These are phyloP conservation scores for Oxyria digyna DNA, from an alignment of 148 eudicot species.

Conservation along the genomic window DNA sequence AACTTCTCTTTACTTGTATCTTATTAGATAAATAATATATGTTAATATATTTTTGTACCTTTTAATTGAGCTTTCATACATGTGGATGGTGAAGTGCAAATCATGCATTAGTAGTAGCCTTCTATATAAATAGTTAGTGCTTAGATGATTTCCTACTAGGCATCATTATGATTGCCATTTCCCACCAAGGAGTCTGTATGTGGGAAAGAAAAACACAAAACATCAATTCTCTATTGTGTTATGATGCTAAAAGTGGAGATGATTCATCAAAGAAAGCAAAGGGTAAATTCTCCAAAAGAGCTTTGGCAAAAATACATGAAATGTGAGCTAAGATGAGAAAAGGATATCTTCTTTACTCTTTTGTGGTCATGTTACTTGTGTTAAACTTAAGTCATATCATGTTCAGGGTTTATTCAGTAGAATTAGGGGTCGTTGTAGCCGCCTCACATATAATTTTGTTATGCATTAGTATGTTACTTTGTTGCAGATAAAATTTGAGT, in stretches of 20 bases:
- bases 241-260: neutral
- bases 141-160: conserved; percentile 1
- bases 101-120: neutral
- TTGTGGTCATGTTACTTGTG: too few species aligned
- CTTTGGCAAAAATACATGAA: neutral
- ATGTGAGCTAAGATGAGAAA: neutral
- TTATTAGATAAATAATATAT: too few species aligned
- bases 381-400: too few species aligned
- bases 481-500: too few species aligned
- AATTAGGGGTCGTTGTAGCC: too few species aligned
- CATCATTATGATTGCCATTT: conserved; percentile 4
- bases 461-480: too few species aligned
- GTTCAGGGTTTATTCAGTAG: too few species aligned
- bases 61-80: too few species aligned
- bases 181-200: neutral
- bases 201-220: neutral
- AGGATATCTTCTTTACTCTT: too few species aligned
- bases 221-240: neutral
- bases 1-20: too few species aligned
- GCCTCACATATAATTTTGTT: too few species aligned
- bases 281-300: neutral
- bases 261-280: neutral
- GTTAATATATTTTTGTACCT: too few species aligned
- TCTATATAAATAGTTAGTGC: conserved; percentile 1
- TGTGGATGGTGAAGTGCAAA: neutral